These are phyloP conservation scores for Blastobotrys terrestris DNA, from an alignment of 805 yeast genomes.

Conservation along the genomic window DNA sequence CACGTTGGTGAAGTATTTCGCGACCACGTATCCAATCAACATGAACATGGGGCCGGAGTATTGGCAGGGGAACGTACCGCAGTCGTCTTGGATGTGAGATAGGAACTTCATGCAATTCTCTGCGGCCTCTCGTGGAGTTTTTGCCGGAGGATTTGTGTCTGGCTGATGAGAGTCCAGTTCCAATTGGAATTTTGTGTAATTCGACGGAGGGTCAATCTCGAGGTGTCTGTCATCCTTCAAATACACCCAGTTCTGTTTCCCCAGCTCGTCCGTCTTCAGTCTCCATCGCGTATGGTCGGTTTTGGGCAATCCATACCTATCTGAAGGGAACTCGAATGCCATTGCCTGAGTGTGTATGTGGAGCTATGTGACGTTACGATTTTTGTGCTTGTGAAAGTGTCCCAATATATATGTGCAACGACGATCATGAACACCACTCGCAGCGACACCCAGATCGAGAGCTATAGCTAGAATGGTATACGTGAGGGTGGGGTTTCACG, in stretches of 20 bases:
- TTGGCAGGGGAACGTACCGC: conserved; percentile 88
- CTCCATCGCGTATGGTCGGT: conserved; percentile 78
- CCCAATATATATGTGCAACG: neutral
- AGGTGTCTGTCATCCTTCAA: conserved; percentile 31
- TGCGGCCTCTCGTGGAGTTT: conserved; percentile 55
- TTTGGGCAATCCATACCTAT: conserved; percentile 53
- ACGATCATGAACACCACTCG: too few relatives aligned
- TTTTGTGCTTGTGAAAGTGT: neutral
- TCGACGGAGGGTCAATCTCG: conserved; percentile 27
- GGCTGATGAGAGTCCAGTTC: conserved; percentile 23
- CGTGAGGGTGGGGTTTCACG: too few relatives aligned
- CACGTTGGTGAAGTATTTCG: conserved; percentile 61
- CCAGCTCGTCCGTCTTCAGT: conserved; percentile 59
- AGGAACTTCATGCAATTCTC: conserved; percentile 70
- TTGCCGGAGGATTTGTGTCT: conserved; percentile 23
- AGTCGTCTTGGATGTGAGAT: conserved; percentile 59
- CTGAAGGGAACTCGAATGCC: conserved; percentile 41
- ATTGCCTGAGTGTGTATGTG: neutral
- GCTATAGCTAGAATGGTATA: too few relatives aligned
- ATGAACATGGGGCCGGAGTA: conserved; percentile 98
- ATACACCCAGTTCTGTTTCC: conserved; percentile 79
- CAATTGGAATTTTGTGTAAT: conserved; percentile 28
- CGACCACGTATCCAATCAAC: conserved; percentile 81
- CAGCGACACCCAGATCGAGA: too few relatives aligned
- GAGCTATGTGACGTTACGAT: neutral